Evolutionary conservation across 164 flowering plant genomes (phyloP).

Genomic region (Dillenia turbinata): DNA sequence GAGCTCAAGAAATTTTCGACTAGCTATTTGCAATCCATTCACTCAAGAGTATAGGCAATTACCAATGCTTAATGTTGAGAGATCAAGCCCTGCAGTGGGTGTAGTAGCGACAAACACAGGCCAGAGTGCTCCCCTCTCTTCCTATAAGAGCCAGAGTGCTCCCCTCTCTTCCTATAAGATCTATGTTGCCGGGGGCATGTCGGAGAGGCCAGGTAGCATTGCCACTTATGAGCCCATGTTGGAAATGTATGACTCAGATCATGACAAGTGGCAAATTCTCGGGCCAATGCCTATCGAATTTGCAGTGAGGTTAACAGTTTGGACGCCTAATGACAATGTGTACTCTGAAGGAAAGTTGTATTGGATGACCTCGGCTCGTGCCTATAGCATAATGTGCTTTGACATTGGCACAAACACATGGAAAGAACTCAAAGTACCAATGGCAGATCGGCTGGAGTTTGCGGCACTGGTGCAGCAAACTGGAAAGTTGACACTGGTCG

Average conservation of each 20-base stretch:
- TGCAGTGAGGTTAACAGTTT: conserved; percentile 58
- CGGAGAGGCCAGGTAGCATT: conserved; percentile 26
- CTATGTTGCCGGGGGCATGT: conserved; percentile 67
- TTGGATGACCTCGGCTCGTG: conserved; percentile 72
- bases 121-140: neutral
- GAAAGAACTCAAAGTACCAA: conserved; percentile 50
- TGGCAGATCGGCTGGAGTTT: conserved; percentile 51
- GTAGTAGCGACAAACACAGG: conserved; percentile 9
- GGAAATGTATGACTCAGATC: conserved; percentile 49
- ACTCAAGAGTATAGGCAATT: conserved; percentile 36
- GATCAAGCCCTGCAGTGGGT: conserved; percentile 57
- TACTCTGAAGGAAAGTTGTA: conserved; percentile 37
- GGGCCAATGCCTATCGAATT: conserved; percentile 46
- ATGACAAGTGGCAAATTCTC: conserved; percentile 30
- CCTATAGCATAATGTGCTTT: conserved; percentile 48
- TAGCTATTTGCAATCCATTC: conserved; percentile 48
- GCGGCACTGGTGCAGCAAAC: conserved; percentile 39
- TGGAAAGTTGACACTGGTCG: conserved; percentile 38
- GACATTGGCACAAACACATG: conserved; percentile 31
- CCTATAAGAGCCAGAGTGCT: neutral
- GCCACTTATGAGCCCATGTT: conserved; percentile 45
- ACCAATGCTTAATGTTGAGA: conserved; percentile 24
- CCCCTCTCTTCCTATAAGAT: conserved; percentile 20
- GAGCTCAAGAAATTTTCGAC: conserved; percentile 18
- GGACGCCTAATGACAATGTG: conserved; percentile 65